phyloP scores from a whole-genome alignment of 2,329 filamentous ascomycete species.

The Cercospora sp. region DNA sequence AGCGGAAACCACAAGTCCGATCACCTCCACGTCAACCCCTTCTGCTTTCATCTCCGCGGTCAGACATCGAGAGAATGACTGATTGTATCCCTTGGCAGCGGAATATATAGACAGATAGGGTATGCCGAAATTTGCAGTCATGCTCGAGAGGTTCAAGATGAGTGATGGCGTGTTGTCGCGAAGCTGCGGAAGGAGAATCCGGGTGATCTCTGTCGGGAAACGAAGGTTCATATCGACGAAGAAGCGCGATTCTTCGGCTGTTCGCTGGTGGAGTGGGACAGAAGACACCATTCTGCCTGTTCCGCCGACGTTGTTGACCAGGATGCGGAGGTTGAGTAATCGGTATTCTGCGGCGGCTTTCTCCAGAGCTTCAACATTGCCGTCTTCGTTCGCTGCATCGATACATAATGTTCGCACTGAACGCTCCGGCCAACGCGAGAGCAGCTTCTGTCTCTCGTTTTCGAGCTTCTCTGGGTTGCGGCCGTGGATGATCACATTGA shows the following conservation, averaged over 20 bases:
- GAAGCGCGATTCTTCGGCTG: constrained; percentile 43
- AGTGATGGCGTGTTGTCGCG: constrained; percentile 46
- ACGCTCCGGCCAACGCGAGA: constrained; percentile 43
- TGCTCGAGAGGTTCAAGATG: constrained; percentile 55
- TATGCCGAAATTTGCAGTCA: constrained; percentile 46
- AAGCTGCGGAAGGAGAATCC: constrained; percentile 50
- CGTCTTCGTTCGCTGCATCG: constrained; percentile 20
- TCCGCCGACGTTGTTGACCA: constrained; percentile 61
- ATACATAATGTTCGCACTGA: constrained; percentile 43
- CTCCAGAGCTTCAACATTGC: constrained; percentile 48
- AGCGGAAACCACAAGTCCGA: constrained; percentile 21
- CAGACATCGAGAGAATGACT: constrained; percentile 45
- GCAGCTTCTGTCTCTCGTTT: constrained; percentile 45
- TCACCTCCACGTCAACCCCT: constrained; percentile 43
- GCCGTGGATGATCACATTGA: constrained; percentile 62
- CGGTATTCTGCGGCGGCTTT: constrained; percentile 28
- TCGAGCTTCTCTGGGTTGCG: constrained; percentile 54
- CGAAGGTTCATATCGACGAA: constrained; percentile 52
- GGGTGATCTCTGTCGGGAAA: constrained; percentile 54
- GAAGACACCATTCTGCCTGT: constrained; percentile 38
- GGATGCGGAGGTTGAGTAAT: constrained; percentile 51
- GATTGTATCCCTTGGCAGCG: constrained; percentile 51
- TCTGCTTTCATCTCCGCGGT: constrained; percentile 47
- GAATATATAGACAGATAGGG: constrained; percentile 53
- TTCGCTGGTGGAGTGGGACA: constrained; percentile 41